Percentiles rank a stretch among this genome's conserved stretches.
phyloP scores from a whole-genome alignment of 495 filamentous ascomycete species.

The Achaetomiella virescens region DNA sequence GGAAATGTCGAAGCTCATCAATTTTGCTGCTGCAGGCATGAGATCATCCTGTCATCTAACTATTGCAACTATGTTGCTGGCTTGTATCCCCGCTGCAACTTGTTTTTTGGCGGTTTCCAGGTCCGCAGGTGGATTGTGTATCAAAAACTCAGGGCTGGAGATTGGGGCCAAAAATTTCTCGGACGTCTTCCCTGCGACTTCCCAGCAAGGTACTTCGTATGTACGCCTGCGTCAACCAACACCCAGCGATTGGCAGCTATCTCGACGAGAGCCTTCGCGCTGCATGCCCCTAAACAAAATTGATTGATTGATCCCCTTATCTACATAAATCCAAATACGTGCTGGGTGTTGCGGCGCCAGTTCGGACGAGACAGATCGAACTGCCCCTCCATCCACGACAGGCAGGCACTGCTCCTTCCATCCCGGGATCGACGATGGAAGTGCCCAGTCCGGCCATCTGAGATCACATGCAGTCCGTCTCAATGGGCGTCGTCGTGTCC shows the following conservation, averaged over 20 bases:
- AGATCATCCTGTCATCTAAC: too few species aligned
- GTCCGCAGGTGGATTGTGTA: constrained; percentile 32
- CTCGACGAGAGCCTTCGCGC: not conserved
- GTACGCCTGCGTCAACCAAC: constrained; percentile 3
- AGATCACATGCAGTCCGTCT: not conserved
- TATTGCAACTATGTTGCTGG: not conserved
- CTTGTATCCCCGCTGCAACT: not conserved
- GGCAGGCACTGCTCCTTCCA: too few species aligned
- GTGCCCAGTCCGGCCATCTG: not conserved
- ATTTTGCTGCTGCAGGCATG: too few species aligned
- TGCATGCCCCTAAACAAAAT: too few species aligned
- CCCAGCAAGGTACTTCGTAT: too few species aligned
- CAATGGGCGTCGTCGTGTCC: constrained; percentile 9
- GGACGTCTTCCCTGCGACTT: constrained; percentile 20
- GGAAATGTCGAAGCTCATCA: too few species aligned
- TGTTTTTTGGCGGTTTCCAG: constrained; percentile 5
- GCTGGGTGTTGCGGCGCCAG: too few species aligned
- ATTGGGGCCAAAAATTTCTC: constrained; percentile 39
- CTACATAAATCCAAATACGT: too few species aligned
- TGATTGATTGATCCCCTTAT: too few species aligned
- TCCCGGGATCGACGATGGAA: too few species aligned
- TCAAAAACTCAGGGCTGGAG: constrained; percentile 41
- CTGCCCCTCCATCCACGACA: not conserved
- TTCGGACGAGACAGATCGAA: not conserved
- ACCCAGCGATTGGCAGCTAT: constrained; percentile 10